Evolutionary conservation across 1,284 basidiomycete genomes (phyloP), one percentile per base, ranked within the genome.

Genomic region (Marasmius sp.): DNA sequence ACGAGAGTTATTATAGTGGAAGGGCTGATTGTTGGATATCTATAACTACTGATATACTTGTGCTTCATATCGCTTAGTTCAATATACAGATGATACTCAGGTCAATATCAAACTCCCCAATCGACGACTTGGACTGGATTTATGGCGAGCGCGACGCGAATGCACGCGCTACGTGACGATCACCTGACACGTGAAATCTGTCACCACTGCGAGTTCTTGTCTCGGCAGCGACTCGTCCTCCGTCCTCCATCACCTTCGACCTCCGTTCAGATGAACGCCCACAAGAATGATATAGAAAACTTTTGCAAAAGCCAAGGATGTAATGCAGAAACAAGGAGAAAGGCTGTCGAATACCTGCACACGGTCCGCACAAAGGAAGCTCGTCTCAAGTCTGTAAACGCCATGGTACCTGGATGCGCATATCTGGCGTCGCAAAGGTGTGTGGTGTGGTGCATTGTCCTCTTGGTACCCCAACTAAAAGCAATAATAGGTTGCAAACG

Each of bases 401-500:
- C 45, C 20, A 18, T 47, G 20, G 45, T 47, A 16, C 45, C 45
- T 8, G 16, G 45, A 16, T 54, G 52, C 34, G 52, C 52, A 3
- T 54, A 54, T 37, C 52, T 54, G 16, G 52, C 52, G n/a, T 54
- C 52, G 6, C 52, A 54, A 37, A 33, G 37, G 52, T 54, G 37
- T 37, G 52, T 16, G 11, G 12, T 36, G 14, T 36, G 4, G 6
- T 20, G 20, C 8, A 11, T 38, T 12, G n/a, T 54, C 3, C 50
- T 37, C 14, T 37, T 37, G 10, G 14, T 16, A 37, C 16, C 16
- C 12, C 37, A 10, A 49, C 20, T 12, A 37, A 10, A 7, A n/a
- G 33, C 20, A 16, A 12, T 37, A 16, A 14, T 6, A 54, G 52
- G 3, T 14, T 54, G 18, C 52, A 54, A 20, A 54, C 36, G 14